A percentile compares a stretch with the other conserved stretches of the same genome.
Conservation (phyloP, 1,284 basidiomycete species). For the Malassezia psittaci region DNA sequence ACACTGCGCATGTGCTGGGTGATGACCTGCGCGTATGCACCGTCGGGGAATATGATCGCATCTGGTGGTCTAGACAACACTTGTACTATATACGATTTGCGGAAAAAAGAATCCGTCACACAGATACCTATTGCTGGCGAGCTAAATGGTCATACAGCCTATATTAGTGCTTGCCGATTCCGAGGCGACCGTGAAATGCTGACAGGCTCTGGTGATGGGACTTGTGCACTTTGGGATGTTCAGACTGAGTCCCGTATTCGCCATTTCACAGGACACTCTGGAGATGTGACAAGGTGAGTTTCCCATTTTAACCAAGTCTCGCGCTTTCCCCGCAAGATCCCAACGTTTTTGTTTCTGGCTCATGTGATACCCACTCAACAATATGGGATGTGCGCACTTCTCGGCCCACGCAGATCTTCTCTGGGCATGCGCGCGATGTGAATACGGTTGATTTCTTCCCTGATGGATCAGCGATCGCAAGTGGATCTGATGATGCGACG, state of each 20-base stretch:
- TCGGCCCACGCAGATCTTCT: slow-evolving; percentile 94
- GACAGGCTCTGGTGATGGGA: slow-evolving; percentile 96
- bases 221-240: slow-evolving; percentile 99
- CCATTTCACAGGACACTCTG: slow-evolving; percentile 97
- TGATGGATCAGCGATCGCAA: slow-evolving; percentile 79
- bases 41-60: slow-evolving; percentile 89
- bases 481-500: slow-evolving; percentile 95
- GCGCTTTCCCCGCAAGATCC: slow-evolving; percentile 53
- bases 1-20: slow-evolving; percentile 96
- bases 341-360: slow-evolving; percentile 94
- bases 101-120: slow-evolving; percentile 56
- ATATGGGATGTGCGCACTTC: slow-evolving; percentile 97
- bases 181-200: slow-evolving; percentile 96
- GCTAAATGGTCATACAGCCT: slow-evolving; percentile 90
- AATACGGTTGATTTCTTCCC: slow-evolving; percentile 67
- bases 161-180: slow-evolving; percentile 94
- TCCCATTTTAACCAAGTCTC: background rate
- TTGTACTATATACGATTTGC: slow-evolving; percentile 90
- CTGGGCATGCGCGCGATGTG: slow-evolving; percentile 96
- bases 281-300: slow-evolving; percentile 66
- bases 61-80: slow-evolving; percentile 99
- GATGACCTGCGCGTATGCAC: slow-evolving; percentile 98
- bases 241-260: slow-evolving; percentile 87
- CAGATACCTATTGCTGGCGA: slow-evolving; percentile 61
- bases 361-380: slow-evolving; percentile 94